phyloP scores from a whole-genome alignment of 129 eudicot genomes.

The Calendula officinalis region DNA sequence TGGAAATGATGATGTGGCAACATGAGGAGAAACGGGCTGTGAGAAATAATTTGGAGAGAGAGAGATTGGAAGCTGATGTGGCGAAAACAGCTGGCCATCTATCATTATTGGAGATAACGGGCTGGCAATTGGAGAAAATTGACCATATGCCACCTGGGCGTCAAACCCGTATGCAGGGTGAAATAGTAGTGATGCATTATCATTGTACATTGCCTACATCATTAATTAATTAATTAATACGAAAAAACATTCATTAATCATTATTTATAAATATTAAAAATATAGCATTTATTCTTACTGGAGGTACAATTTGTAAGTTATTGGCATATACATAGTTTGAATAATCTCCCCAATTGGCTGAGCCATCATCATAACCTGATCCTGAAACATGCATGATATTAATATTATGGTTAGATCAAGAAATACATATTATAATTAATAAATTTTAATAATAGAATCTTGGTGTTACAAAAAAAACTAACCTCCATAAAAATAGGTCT shows the following conservation, averaged over 20 bases:
- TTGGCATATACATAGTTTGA: constrained; percentile 67
- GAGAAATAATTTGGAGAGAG: constrained; percentile 69
- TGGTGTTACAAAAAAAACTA: constrained; percentile 7
- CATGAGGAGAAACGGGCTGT: constrained; percentile 69
- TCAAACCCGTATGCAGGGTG: constrained; percentile 79
- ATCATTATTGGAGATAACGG: constrained; percentile 44
- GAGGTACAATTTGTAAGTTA: constrained; percentile 72
- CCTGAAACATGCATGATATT: constrained; percentile 13
- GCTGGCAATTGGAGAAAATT: constrained; percentile 75
- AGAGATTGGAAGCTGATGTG: constrained; percentile 71
- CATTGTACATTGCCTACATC: constrained; percentile 64
- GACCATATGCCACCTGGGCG: constrained; percentile 73
- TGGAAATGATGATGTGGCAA: constrained; percentile 45
- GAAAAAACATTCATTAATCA: not conserved
- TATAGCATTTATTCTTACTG: constrained; percentile 45
- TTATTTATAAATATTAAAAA: not conserved
- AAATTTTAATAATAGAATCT: not conserved
- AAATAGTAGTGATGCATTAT: constrained; percentile 51
- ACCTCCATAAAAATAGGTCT: constrained; percentile 72
- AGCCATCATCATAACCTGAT: constrained; percentile 67
- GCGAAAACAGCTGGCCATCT: constrained; percentile 57
- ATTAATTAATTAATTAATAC: too few species aligned
- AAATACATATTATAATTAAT: not conserved
- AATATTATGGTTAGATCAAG: constrained; percentile 5
- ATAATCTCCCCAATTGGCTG: constrained; percentile 73